phyloP scores from a whole-genome alignment of 2,329 filamentous ascomycete genomes.

The Pseudofabraea citricarpa region DNA sequence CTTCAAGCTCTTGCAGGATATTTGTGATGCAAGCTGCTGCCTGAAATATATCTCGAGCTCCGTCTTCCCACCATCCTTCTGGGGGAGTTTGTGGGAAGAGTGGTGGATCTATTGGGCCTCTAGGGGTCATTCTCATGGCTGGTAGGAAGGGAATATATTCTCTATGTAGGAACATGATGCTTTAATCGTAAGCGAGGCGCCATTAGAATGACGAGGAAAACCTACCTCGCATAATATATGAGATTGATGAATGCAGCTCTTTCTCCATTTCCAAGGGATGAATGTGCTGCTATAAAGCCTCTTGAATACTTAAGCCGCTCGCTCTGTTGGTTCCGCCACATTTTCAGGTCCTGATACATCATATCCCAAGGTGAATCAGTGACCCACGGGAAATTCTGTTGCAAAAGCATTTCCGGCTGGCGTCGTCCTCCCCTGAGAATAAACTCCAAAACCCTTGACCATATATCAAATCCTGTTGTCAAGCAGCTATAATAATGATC shows the following conservation, averaged over 20 bases:
- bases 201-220: neutral
- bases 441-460: slow-evolving; percentile 35
- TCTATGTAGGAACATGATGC: slow-evolving; percentile 36
- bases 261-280: slow-evolving; percentile 35
- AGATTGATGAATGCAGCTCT: slow-evolving; percentile 38
- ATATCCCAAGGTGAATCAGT: slow-evolving; percentile 30
- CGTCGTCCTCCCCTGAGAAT: slow-evolving; percentile 38
- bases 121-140: slow-evolving; percentile 27
- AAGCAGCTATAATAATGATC: slow-evolving; percentile 25
- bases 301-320: slow-evolving; percentile 28
- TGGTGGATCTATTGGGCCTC: slow-evolving; percentile 36
- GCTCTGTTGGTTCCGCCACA: slow-evolving; percentile 29
- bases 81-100: slow-evolving; percentile 33
- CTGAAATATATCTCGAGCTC: slow-evolving; percentile 30
- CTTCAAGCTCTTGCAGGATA: slow-evolving; percentile 32
- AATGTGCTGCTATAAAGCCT: slow-evolving; percentile 30
- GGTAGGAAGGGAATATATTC: slow-evolving; percentile 42
- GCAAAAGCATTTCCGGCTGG: slow-evolving; percentile 33
- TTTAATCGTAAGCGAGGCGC: slow-evolving; percentile 12
- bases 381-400: slow-evolving; percentile 36
- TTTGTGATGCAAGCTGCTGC: slow-evolving; percentile 31
- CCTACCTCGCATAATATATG: slow-evolving; percentile 38
- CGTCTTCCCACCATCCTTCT: slow-evolving; percentile 34
- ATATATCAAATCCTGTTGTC: slow-evolving; percentile 39
- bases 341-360: slow-evolving; percentile 32